These are phyloP conservation scores for Pleomassaria siparia DNA, from an alignment of 2,329 filamentous ascomycete genomes.

Conservation along the genomic window DNA sequence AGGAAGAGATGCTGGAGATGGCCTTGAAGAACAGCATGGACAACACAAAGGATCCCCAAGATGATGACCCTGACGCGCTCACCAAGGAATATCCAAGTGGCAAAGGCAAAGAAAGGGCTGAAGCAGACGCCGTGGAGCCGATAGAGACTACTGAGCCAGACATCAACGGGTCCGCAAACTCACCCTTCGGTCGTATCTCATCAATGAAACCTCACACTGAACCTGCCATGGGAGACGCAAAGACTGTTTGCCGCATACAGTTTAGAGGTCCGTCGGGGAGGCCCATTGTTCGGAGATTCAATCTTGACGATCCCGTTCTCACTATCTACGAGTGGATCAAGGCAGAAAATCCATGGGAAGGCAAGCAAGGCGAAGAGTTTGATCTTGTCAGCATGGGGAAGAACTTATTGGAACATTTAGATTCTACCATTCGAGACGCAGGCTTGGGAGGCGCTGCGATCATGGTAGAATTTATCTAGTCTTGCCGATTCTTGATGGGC, in stretches of 20 bases:
- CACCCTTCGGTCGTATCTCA: constrained; percentile 70
- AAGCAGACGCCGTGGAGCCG: constrained; percentile 5
- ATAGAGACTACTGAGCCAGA: constrained; percentile 29
- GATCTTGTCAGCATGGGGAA: constrained; percentile 87
- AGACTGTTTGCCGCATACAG: constrained; percentile 82
- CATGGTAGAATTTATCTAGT: constrained; percentile 77
- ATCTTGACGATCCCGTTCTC: constrained; percentile 71
- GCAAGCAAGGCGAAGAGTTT: constrained; percentile 76
- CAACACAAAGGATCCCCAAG: constrained; percentile 54
- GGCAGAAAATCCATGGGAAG: constrained; percentile 74
- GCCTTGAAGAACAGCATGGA: constrained; percentile 86
- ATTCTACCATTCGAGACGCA: constrained; percentile 74
- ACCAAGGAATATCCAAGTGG: constrained; percentile 64
- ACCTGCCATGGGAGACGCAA: constrained; percentile 67
- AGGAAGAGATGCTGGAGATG: constrained; percentile 96
- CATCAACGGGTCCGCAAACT: constrained; percentile 39
- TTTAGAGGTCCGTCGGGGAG: constrained; percentile 79
- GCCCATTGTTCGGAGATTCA: constrained; percentile 84
- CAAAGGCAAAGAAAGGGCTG: constrained; percentile 53
- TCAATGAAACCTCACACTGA: constrained; percentile 74
- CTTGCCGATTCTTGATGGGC: not conserved
- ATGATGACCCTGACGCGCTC: constrained; percentile 82
- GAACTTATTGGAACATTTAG: constrained; percentile 76
- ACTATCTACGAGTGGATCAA: constrained; percentile 97
- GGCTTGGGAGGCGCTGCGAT: constrained; percentile 91